phyloP scores from a whole-genome alignment of 805 yeast genomes.

The Spathaspora arborariae region DNA sequence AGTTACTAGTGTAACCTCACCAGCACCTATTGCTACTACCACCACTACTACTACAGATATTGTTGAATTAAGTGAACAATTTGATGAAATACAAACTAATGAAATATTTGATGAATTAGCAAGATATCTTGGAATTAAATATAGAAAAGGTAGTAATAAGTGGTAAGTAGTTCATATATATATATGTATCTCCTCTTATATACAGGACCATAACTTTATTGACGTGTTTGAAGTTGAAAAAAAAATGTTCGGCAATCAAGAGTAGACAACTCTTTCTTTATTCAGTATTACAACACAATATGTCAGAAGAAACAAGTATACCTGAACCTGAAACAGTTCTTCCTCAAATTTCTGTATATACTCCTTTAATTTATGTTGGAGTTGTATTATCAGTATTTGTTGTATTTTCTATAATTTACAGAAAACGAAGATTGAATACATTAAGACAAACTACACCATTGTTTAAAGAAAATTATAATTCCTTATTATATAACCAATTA shows the following conservation, averaged over 20 bases:
- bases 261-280: neutral
- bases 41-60: neutral
- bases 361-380: constrained; percentile 75
- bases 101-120: constrained; percentile 62
- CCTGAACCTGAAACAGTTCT: constrained; percentile 8
- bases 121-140: constrained; percentile 59
- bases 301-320: constrained; percentile 8
- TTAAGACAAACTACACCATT: constrained; percentile 65
- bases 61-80: constrained; percentile 4
- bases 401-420: constrained; percentile 65
- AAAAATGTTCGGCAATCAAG: neutral
- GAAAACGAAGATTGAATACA: constrained; percentile 50
- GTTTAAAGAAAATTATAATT: constrained; percentile 64
- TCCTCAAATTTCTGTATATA: constrained; percentile 39
- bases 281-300: neutral
- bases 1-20: neutral
- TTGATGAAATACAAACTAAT: constrained; percentile 42
- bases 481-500: constrained; percentile 59
- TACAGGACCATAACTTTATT: neutral
- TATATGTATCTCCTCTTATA: neutral
- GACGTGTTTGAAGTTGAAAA: constrained; percentile 3
- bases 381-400: constrained; percentile 63
- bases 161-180: constrained; percentile 33
- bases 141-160: constrained; percentile 48
- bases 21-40: neutral